Base-by-base conservation (phyloP, 2,329 filamentous ascomycete genomes). In the Microdochium paspali region DNA sequence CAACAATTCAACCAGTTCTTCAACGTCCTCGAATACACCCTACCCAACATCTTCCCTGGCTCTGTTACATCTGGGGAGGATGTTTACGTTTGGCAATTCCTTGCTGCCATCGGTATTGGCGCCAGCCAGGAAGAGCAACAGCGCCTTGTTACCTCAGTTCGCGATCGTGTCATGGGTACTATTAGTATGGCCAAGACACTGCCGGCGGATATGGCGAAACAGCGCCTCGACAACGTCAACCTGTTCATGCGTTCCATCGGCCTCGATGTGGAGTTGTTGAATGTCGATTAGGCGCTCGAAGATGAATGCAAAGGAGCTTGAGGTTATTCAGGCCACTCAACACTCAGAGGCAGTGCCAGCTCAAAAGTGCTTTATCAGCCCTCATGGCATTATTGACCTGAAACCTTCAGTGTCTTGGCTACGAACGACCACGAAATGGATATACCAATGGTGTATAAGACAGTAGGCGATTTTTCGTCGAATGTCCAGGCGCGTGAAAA, bases 231-330 rank as follows among this genome's bases (percentile, higher is more conserved):
- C 49, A 95, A 95, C 61, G 93, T 98, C 56, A 98, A 98, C 64
- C 71, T 98, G 48, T 98, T 98, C 66, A 96, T 98, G 90, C 85
- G 90, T 60, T 93, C 91, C 48, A 96, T 98, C 66, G 93, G 93
- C n/a, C 76, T 98, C 62, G 93, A 98, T 70, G 93, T 98, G 45
- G 93, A 96, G 57, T 68, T 84, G 46, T 66, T 82, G 51, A 65
- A 69, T 20, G 35, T 21, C 4, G 35, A 40, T 18, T 40, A 21
- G 18, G 12, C 35, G 18, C 6, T 5, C 4, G 18, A 18, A 20
- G 18, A 15, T 40, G 18, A 3, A 7, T n/a, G n/a, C n/a, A n/a
- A n/a, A n/a, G n/a, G n/a, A n/a, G n/a, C n/a, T n/a, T n/a, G n/a
- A n/a, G n/a, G n/a, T n/a, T n/a, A n/a, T n/a, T n/a, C n/a, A n/a